Evolutionary conservation across 495 filamentous ascomycete genomes (phyloP), one percentile per base, ranked within the genome.

Genomic region (Penicillium paradoxum): DNA sequence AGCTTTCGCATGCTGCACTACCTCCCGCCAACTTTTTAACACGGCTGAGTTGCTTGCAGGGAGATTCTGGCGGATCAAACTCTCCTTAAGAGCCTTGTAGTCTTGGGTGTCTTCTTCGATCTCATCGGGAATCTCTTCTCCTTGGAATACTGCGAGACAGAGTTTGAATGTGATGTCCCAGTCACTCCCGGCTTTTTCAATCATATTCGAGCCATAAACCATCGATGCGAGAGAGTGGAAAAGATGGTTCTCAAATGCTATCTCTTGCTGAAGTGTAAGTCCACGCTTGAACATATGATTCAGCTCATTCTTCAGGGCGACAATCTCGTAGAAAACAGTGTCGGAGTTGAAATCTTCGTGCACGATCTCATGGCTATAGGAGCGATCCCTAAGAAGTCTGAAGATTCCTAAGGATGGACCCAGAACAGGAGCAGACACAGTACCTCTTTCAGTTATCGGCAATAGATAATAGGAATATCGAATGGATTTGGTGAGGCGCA

Each of bases 1-100:
- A 2, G 73, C 67, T 15, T 63, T 56, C 14, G 66, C 63, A 37
- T 74, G 69, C 15, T 74, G 67, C 4, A 72, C 55, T 2, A 72
- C 53, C 53, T 73, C 67, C 8, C 54, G 55, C 0, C 62, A 49
- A 22, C 62, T 65, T 0, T 29, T 57, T 3, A 61, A 13, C 8
- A 73, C 44, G 11, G 18, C 51, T 9, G 21, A 5, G 10, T 9
- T 18, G 9, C 44, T 8, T 34, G 46, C 11, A 3, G 38, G 46
- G 8, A 52, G 30, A 2, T 45, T 41, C 2, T 45, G 25, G 14
- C 9, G 24, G 3, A 27, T 27, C 7, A 27, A 7, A 27, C 7
- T 7, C 7, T 27, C 3, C 7, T 27, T 34, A 5, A 46, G 22
- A 3, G 19, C 22, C 42, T 19, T 10, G 19, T 40, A 51, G 0